Evolutionary conservation across 2,329 filamentous ascomycete species (phyloP), one percentile per base, ranked within the genome.

Genomic region (Aspergillus oerlinghausenensis): DNA sequence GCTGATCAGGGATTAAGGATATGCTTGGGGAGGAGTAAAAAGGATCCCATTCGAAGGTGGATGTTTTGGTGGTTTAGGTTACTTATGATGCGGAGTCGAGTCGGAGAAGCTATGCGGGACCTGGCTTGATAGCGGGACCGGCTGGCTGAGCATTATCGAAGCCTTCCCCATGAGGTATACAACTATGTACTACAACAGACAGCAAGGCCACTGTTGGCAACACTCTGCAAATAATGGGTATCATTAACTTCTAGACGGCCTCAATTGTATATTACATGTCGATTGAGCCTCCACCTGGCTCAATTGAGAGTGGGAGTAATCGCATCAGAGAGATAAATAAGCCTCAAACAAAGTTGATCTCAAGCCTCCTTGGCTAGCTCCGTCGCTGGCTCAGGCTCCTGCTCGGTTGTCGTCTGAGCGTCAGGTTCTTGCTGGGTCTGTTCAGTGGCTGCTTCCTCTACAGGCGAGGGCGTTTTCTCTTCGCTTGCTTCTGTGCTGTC

Each of bases 201-300:
- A 38, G 32, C 14, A 17, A 38, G 29, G 32, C 32, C 14, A 38
- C 10, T 38, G 14, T 5, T 38, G 32, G 17, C 5, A 5, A 14
- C 32, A 38, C 21, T 47, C 43, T 26, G 43, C 21, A 26, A 47
- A 14, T 23, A 53, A 47, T 50, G 63, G 63, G 63, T 65, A 65
- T 65, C 63, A 65, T 64, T 63, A 60, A 55, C 55, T 55, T 43
- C 49, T 57, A 38, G 26, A 9, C 49, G 57, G 45, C 50, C 55
- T 52, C 47, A 53, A 51, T 57, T 58, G 55, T 65, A 63, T 57
- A 61, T 63, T 65, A 65, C 63, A 51, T 51, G 58, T 59, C 58
- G 57, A 40, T 45, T 21, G 42, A 49, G 55, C 26, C 32, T 23
- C 50, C 26, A 53, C 26, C 49, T 23, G 28, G 50, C 29, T 49